These are phyloP conservation scores for Solanum bukasovii DNA, from an alignment of 257 asterid species.

Conservation along the genomic window DNA sequence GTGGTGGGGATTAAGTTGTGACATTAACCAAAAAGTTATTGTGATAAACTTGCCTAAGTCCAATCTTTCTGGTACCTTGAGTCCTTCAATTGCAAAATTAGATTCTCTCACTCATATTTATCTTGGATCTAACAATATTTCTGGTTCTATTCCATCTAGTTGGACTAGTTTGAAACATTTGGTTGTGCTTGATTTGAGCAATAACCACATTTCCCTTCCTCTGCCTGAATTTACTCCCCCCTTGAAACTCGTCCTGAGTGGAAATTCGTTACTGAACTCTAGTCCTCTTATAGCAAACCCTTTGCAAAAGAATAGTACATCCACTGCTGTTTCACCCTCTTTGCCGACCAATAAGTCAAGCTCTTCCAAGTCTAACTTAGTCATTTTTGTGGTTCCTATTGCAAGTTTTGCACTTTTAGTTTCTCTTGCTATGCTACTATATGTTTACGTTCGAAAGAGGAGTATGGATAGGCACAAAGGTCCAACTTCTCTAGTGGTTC, in stretches of 20 bases:
- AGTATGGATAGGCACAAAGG: constrained; percentile 16
- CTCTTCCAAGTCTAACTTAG: constrained; percentile 24
- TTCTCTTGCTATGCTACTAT: constrained; percentile 33
- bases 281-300: constrained; percentile 19
- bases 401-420: constrained; percentile 40
- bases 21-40: constrained; percentile 26
- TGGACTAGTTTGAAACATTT: constrained; percentile 62
- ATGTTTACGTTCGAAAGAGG: constrained; percentile 38
- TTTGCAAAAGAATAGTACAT: constrained; percentile 4
- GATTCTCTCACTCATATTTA: constrained; percentile 44
- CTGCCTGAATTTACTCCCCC: constrained; percentile 37
- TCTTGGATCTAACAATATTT: constrained; percentile 52
- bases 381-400: constrained; percentile 40
- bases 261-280: constrained; percentile 39
- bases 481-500: constrained; percentile 56
- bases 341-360: not conserved
- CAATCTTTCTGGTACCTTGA: constrained; percentile 57
- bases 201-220: constrained; percentile 64
- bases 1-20: constrained; percentile 77
- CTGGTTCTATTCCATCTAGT: constrained; percentile 50
- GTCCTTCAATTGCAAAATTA: constrained; percentile 55
- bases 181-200: constrained; percentile 43
- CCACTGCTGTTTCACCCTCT: constrained; percentile 15
- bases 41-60: constrained; percentile 42
- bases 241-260: constrained; percentile 37